Evolutionary conservation across 805 yeast genomes (phyloP).

Genomic region (Metschnikowia hibisci): DNA sequence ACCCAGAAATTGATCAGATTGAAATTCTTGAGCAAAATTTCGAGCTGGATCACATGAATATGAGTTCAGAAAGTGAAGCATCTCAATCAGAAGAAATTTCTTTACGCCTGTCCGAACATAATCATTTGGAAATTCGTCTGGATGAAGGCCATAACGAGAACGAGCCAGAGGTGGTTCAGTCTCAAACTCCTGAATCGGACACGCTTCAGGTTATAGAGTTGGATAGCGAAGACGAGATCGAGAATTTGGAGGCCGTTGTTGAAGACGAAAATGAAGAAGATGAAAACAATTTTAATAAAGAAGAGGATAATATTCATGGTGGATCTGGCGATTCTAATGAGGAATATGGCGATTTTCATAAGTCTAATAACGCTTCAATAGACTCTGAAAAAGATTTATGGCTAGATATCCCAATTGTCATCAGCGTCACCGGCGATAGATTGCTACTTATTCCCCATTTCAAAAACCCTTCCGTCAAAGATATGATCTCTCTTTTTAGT

Average conservation of each 20-base stretch:
- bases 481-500: slow-evolving; percentile 27
- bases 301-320: background rate
- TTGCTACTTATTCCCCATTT: slow-evolving; percentile 26
- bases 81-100: no score
- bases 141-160: background rate
- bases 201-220: slow-evolving; percentile 12
- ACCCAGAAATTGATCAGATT: background rate
- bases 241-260: slow-evolving; percentile 21
- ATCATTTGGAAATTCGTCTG: no score
- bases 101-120: no score
- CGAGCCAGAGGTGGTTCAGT: background rate
- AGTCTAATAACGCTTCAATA: background rate
- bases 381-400: slow-evolving; percentile 17
- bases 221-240: slow-evolving; percentile 26
- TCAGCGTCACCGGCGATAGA: slow-evolving; percentile 23
- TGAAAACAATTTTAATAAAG: no score
- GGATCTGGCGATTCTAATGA: background rate
- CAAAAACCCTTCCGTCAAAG: slow-evolving; percentile 6
- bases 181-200: background rate
- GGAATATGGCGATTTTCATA: background rate
- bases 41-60: no score
- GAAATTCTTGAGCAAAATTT: background rate
- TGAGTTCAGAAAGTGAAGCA: no score
- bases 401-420: slow-evolving; percentile 20
- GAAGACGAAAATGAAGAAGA: slow-evolving; percentile 6